Conservation (phyloP, 257 asterid species). For the Solanum verrucosum region DNA sequence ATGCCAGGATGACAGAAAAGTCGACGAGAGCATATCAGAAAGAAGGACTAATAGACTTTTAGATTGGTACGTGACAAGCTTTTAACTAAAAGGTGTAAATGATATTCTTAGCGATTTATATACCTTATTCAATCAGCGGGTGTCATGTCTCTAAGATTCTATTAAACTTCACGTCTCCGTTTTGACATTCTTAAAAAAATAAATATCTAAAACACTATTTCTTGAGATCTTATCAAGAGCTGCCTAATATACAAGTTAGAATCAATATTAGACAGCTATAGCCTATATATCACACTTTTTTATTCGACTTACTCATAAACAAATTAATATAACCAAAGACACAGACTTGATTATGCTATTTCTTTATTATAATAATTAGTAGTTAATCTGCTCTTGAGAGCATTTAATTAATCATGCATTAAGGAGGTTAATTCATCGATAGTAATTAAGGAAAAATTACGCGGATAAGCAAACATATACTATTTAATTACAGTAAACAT, state of each 20-base stretch:
- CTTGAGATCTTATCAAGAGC: background rate
- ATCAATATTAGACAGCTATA: too few relatives aligned
- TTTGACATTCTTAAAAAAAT: background rate
- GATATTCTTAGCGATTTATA: background rate
- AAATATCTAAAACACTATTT: background rate
- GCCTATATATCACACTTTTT: background rate
- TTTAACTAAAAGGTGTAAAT: background rate
- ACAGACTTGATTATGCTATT: background rate
- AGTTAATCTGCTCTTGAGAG: background rate
- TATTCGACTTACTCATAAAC: background rate
- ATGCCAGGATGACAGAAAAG: background rate
- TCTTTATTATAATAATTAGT: background rate
- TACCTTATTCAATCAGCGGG: background rate
- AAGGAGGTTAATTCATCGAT: background rate
- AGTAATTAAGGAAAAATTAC: too few relatives aligned
- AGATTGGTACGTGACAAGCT: rapidly evolving
- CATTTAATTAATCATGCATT: background rate
- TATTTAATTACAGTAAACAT: too few relatives aligned
- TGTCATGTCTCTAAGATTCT: background rate
- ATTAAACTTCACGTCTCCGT: background rate
- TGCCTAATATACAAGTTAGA: background rate
- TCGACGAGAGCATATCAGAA: background rate
- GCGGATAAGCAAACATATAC: too few relatives aligned
- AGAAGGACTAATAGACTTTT: background rate
- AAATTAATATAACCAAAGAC: background rate